Base-by-base conservation (phyloP, 2,329 filamentous ascomycete genomes). In the Calonectria pseudoreteaudii region DNA sequence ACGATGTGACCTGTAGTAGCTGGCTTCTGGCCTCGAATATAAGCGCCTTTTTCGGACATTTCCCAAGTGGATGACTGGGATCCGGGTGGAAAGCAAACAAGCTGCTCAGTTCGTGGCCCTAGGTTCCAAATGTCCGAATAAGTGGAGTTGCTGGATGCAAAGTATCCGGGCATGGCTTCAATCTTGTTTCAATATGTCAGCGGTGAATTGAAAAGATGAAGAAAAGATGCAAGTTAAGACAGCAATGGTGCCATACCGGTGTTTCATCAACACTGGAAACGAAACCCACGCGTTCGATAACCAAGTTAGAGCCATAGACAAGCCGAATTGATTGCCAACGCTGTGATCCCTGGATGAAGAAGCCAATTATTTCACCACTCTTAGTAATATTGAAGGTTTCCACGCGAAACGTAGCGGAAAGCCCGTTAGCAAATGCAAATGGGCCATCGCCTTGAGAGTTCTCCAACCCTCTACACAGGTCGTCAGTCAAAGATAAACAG, bases 341-440 rank as follows among this genome's bases (percentile, higher is more conserved):
- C 14, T 65, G 68, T 11, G 56, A 64, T 13, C 58, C 68, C 23
- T 66, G 68, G 13, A 70, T 44, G n/a, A 70, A 65, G 28, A 44
- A 66, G 3, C 56, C 44, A 41, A 31, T 34, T 10, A 65, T 11
- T 20, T 53, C 30, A 20, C 68, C 47, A 23, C 11, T 11, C 18
- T 58, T 8, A 11, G 68, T 66, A 13, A 70, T n/a, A 36, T 66
- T 70, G 31, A 65, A 70, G 11, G 68, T 70, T 20, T 66, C 58
- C 7, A 65, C 56, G 7, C 68, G 68, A 28, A 70, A 70, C 3
- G 41, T 70, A 38, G 38, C 56, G 7, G 38, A 36, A 73, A 73
- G 64, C 4, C 2, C 38, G 31, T 69, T 49, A 16, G 38, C 28
- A 38, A 69, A 58, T 8, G 66, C 30, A 47, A 69, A 62, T 2